Base-by-base conservation (phyloP, 2,329 filamentous ascomycete genomes). In the Penicillium sp. region DNA sequence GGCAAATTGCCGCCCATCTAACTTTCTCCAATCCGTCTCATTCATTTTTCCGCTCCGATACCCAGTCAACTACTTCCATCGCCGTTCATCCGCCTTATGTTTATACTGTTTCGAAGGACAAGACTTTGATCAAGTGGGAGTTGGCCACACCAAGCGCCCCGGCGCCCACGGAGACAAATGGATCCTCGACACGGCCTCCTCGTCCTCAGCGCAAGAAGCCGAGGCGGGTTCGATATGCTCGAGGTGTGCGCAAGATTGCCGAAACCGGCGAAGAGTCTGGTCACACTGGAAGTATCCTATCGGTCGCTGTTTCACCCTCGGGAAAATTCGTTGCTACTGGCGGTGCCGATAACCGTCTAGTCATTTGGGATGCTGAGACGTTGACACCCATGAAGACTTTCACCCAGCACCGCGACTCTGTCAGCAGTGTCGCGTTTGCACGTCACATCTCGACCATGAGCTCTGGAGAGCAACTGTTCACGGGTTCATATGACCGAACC, bases 291-390 rank as follows among this genome's bases (percentile, higher is more conserved):
- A 83, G 86, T 28, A 97, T 99, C 28, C 81, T 97, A 51, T 88
- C 88, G 43, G 88, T 98, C 34, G 93, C 92, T 0, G 91, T 92
- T 20, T 96, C 92, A 0, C 86, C 92, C 48, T 93, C 96, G 60
- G 95, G 95, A 37, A 92, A 91, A 74, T 98, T 88, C 65, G 87
- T 99, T 53, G 95, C 90, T 7, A 98, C 95, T 0, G 95, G 94
- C 52, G 94, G 94, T 52, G 85, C 87, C 64, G 94, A 98, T 75
- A 87, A 88, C 60, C 89, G 90, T 55, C 81, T 99, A 48, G 90
- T 98, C 55, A 87, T 98, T 64, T 96, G 94, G 89, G 88, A 96
- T 67, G 90, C 92, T 11, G 85, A 86, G 54, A 89, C 88, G 0
- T 83, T 99, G 51, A 89, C 86, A 54, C 90, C 92, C 0, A 78